Percentiles rank a stretch among this genome's conserved stretches.
phyloP scores from a whole-genome alignment of 2,329 filamentous ascomycete genomes.

The Leptographium radiaticola region DNA sequence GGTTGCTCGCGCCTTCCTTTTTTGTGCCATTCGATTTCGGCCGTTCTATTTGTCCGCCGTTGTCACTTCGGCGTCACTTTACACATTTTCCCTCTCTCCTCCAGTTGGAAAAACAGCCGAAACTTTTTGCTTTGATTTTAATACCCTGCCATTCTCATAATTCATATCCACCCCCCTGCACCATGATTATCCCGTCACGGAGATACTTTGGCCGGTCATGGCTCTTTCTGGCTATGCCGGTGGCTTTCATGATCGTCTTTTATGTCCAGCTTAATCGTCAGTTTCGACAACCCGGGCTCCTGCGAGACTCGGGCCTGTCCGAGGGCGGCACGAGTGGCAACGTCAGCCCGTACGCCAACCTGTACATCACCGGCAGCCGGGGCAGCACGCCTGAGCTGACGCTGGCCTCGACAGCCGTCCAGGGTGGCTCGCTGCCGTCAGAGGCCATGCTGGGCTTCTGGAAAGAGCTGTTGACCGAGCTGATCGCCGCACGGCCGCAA shows the following conservation, averaged over 20 bases:
- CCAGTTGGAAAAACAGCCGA: no score
- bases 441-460: slow-evolving; percentile 11
- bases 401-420: neutral
- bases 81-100: neutral
- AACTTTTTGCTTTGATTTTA: neutral
- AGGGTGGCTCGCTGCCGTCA: slow-evolving; percentile 6
- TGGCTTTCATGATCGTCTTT: neutral
- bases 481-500: slow-evolving; percentile 5
- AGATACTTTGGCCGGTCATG: neutral
- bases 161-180: neutral
- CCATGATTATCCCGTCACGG: neutral
- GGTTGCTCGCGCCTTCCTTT: neutral
- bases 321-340: neutral
- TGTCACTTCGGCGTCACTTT: neutral
- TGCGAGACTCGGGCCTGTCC: neutral
- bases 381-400: neutral
- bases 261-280: neutral
- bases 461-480: slow-evolving; percentile 5
- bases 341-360: neutral
- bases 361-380: neutral
- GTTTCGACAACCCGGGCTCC: neutral
- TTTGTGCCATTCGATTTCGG: neutral
- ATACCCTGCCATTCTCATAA: neutral
- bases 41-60: neutral
- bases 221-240: neutral